phyloP scores from a whole-genome alignment of 148 eudicot genomes.

The Silene uniflora region DNA sequence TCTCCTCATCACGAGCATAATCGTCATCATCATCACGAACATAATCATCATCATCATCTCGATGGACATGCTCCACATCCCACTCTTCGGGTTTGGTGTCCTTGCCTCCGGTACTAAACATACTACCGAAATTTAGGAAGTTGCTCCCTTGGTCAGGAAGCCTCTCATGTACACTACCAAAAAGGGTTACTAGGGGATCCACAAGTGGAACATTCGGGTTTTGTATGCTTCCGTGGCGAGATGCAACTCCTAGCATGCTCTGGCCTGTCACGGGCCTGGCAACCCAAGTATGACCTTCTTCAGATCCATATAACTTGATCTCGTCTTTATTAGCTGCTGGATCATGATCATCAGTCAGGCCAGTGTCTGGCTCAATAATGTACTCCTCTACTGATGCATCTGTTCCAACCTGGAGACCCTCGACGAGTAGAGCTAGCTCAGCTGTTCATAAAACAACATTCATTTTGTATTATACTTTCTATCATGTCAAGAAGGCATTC shows the following conservation, averaged over 20 bases:
- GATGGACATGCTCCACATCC: slow-evolving; percentile 47
- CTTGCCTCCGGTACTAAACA: slow-evolving; percentile 56
- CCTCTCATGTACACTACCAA: slow-evolving; percentile 55
- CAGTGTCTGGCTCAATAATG: slow-evolving; percentile 48
- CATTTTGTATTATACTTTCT: slow-evolving; percentile 13
- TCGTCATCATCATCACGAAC: slow-evolving; percentile 28
- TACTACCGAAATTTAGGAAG: slow-evolving; percentile 61
- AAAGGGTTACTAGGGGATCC: slow-evolving; percentile 59
- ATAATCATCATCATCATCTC: slow-evolving; percentile 37
- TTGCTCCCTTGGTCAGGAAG: slow-evolving; percentile 56
- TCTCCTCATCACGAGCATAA: slow-evolving; percentile 29
- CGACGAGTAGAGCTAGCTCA: slow-evolving; percentile 60
- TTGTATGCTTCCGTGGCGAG: slow-evolving; percentile 51
- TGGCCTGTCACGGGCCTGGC: slow-evolving; percentile 58
- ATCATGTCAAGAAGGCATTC: neutral
- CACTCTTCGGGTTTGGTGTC: slow-evolving; percentile 52
- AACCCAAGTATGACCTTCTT: slow-evolving; percentile 55
- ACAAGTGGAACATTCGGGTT: slow-evolving; percentile 35
- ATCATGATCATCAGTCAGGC: slow-evolving; percentile 37
- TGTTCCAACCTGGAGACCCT: slow-evolving; percentile 54
- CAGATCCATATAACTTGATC: slow-evolving; percentile 48
- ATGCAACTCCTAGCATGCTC: slow-evolving; percentile 47
- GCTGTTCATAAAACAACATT: slow-evolving; percentile 33
- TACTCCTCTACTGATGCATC: slow-evolving; percentile 49
- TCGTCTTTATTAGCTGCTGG: slow-evolving; percentile 33